phyloP scores from a whole-genome alignment of 768 basidiomycete species.

The Lentinula sp. region DNA sequence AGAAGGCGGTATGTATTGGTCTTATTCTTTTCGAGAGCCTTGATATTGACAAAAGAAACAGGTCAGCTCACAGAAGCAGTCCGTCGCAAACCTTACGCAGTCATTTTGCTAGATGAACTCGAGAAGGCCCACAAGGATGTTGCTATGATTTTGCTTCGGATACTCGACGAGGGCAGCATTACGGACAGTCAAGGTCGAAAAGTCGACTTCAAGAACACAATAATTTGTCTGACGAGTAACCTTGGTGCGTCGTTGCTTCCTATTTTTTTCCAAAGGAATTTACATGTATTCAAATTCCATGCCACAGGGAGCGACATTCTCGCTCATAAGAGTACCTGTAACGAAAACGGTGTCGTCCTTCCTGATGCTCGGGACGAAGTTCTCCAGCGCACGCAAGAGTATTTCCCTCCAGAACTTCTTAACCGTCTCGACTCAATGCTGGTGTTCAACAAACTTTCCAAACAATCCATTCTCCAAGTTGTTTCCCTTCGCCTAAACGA shows the following conservation, averaged over 20 bases:
- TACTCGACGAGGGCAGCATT: conserved; percentile 84
- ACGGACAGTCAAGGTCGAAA: conserved; percentile 91
- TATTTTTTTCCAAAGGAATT: not conserved
- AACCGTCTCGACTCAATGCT: conserved; percentile 85
- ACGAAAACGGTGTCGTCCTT: conserved; percentile 59
- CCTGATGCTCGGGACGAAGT: conserved; percentile 59
- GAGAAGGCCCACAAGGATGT: conserved; percentile 97
- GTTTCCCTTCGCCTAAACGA: conserved; percentile 74
- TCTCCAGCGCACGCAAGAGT: conserved; percentile 65
- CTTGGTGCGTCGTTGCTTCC: conserved; percentile 41
- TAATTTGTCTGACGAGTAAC: conserved; percentile 87
- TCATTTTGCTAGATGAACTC: conserved; percentile 79
- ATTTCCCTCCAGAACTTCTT: conserved; percentile 87
- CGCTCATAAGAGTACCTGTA: conserved; percentile 57
- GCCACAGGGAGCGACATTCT: conserved; percentile 57
- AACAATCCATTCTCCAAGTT: conserved; percentile 67
- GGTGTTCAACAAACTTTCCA: conserved; percentile 88
- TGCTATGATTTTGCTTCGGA: conserved; percentile 84
- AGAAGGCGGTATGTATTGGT: conserved; percentile 44
- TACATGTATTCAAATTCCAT: not conserved
- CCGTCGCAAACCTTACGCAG: conserved; percentile 83
- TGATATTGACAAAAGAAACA: not conserved
- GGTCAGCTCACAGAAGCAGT: conserved; percentile 90
- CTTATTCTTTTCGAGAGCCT: not conserved
- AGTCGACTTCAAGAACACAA: conserved; percentile 94